Evolutionary conservation across 768 basidiomycete species (phyloP), one percentile per base, ranked within the genome.

Genomic region (Leccinum rimulosum): DNA sequence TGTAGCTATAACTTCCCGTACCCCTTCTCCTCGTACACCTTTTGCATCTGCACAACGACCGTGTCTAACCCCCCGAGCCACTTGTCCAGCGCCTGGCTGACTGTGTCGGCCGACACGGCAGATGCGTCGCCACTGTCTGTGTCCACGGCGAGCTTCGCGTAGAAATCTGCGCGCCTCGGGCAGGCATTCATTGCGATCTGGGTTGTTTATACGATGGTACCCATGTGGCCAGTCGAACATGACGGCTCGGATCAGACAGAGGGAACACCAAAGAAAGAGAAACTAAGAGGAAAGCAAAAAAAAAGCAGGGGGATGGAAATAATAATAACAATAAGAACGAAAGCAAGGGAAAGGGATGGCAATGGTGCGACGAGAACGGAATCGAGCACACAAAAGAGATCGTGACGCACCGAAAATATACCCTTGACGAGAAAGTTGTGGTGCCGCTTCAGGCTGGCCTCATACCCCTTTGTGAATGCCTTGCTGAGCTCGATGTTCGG

Each of bases 401-500:
- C 10, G 43, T 43, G 43, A 88, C 83, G 45, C 31, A 83, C 83
- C 27, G 79, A 56, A 64, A 85, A 83, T 49, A 86, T 64, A 56
- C 89, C 87, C 28, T 79, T 75, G 30, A 88, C 84, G 57, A 88
- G 72, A 63, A 95, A 87, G 69, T 84, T 89, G 74, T 99, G 96
- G 75, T 87, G 86, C 67, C 87, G 80, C 77, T 88, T 95, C 71
- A 99, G 78, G 14, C 91, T 95, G 10, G 64, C 79, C 22, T 87
- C 88, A 72, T 99, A 99, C 0, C 91, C 83, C 49, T 85, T 84
- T 30, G 77, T 85, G 74, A 99, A 99, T 19, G 89, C 89, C 0
- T 63, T 75, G 2, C 84, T 66, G 14, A 99, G 84, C 57, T 84
- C 80, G 12, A 48, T 56, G 2, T 70, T 69, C 49, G 83, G 77